phyloP scores from a whole-genome alignment of 2,329 filamentous ascomycete species.

The Phyllosticta paracitricarpa region DNA sequence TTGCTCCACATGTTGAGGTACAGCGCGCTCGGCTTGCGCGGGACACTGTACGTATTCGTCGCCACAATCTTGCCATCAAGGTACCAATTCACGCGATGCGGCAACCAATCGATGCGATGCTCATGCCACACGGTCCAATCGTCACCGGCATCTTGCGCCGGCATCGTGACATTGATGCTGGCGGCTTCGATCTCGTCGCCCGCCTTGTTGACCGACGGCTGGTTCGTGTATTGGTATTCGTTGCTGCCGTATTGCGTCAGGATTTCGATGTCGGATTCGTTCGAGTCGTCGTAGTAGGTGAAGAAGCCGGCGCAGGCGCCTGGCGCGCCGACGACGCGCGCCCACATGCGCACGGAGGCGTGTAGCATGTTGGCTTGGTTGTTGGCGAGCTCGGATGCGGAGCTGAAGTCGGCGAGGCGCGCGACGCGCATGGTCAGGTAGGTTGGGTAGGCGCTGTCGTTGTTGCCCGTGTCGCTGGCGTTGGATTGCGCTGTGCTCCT shows the following conservation, averaged over 20 bases:
- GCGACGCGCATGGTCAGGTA: constrained; percentile 40
- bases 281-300: constrained; percentile 36
- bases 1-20: constrained; percentile 54
- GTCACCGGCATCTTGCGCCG: constrained; percentile 20
- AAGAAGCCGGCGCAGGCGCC: constrained; percentile 49
- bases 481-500: constrained; percentile 13
- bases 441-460: constrained; percentile 21
- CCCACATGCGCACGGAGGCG: constrained; percentile 38
- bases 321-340: constrained; percentile 34
- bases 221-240: constrained; percentile 44
- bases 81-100: constrained; percentile 45
- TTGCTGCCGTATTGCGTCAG: constrained; percentile 32
- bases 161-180: constrained; percentile 39
- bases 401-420: constrained; percentile 34
- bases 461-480: constrained; percentile 18
- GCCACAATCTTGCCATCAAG: constrained; percentile 43
- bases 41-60: constrained; percentile 46
- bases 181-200: constrained; percentile 38
- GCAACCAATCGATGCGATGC: constrained; percentile 52
- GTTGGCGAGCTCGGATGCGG: constrained; percentile 40
- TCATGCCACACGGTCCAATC: constrained; percentile 48
- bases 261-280: constrained; percentile 46
- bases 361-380: constrained; percentile 34
- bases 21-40: constrained; percentile 42
- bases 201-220: constrained; percentile 41